These are phyloP conservation scores for Ophiosphaerella herpotricha DNA, from an alignment of 2,329 filamentous ascomycete genomes.

Conservation along the genomic window DNA sequence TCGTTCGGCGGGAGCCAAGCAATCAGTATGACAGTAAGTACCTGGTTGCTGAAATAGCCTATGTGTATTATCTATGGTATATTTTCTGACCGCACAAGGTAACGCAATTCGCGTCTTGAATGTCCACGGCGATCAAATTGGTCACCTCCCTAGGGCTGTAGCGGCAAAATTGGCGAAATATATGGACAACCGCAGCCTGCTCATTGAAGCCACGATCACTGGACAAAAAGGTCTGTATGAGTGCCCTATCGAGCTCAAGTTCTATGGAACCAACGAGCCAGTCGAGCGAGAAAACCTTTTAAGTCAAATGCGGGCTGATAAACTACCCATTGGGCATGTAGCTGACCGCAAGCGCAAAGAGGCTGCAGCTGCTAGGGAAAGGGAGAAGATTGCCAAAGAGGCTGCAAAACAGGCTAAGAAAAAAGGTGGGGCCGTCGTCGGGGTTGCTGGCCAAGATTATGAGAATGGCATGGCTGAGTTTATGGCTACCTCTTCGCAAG, in stretches of 20 bases:
- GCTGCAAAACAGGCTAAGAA: conserved; percentile 38
- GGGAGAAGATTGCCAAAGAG: conserved; percentile 53
- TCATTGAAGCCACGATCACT: conserved; percentile 71
- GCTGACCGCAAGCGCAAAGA: conserved; percentile 55
- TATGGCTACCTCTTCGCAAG: conserved; percentile 29
- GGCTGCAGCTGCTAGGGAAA: conserved; percentile 61
- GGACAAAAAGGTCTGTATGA: conserved; percentile 70
- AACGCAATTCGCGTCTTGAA: conserved; percentile 83
- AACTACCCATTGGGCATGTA: conserved; percentile 55
- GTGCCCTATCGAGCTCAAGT: conserved; percentile 70
- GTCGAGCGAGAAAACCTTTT: conserved; percentile 60
- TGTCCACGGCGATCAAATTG: conserved; percentile 74
- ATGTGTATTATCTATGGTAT: too few species aligned
- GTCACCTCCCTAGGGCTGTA: conserved; percentile 71
- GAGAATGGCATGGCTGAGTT: conserved; percentile 34
- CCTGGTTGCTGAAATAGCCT: conserved; percentile 1
- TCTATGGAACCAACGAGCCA: conserved; percentile 70
- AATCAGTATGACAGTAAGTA: conserved; percentile 55
- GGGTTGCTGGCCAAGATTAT: conserved; percentile 34
- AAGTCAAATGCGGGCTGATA: conserved; percentile 65
- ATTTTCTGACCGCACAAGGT: conserved; percentile 1
- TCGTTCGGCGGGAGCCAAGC: conserved; percentile 62
- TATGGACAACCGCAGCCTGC: conserved; percentile 59
- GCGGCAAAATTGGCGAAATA: conserved; percentile 75
- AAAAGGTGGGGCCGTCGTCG: conserved; percentile 40